Percentiles rank a stretch among this genome's conserved stretches.
Conservation (phyloP, 495 filamentous ascomycete species). For the Durotheca rogersii region DNA sequence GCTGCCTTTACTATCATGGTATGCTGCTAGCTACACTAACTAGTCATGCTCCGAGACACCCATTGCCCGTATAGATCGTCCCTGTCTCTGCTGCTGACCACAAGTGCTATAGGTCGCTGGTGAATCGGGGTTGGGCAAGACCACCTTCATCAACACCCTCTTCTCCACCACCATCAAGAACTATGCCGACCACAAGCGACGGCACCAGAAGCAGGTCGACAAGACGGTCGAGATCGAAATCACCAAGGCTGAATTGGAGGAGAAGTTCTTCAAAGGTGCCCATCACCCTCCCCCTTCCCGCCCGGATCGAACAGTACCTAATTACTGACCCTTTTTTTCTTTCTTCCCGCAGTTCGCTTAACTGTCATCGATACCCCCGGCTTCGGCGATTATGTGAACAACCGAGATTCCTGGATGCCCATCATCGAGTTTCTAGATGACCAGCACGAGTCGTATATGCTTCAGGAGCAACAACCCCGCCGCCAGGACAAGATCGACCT, state of each 20-base stretch:
- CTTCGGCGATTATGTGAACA: constrained; percentile 99
- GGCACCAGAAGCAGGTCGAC: constrained; percentile 98
- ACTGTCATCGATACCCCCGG: constrained; percentile 99
- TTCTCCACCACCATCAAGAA: constrained; percentile 99
- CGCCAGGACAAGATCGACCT: constrained; percentile 98
- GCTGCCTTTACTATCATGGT: constrained; percentile 99
- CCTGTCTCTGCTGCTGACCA: constrained; percentile 36
- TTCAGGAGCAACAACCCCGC: constrained; percentile 98
- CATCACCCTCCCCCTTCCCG: not conserved
- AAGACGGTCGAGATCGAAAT: constrained; percentile 99
- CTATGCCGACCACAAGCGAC: constrained; percentile 98
- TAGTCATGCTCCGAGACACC: no score
- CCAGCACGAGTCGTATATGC: constrained; percentile 99
- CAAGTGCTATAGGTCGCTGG: constrained; percentile 73
- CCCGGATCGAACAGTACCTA: not conserved
- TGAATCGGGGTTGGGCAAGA: constrained; percentile 98
- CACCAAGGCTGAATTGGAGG: constrained; percentile 98
- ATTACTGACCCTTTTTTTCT: constrained; percentile 20
- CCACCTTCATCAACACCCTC: constrained; percentile 99
- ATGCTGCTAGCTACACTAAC: constrained; percentile 29
- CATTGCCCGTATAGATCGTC: not conserved
- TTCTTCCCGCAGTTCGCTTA: constrained; percentile 70
- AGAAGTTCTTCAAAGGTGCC: constrained; percentile 99
- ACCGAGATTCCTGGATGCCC: constrained; percentile 98
- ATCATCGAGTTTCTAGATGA: constrained; percentile 99